Base-by-base conservation (phyloP, 176 grass and related monocot genomes). In the Lolium multiflorum region DNA sequence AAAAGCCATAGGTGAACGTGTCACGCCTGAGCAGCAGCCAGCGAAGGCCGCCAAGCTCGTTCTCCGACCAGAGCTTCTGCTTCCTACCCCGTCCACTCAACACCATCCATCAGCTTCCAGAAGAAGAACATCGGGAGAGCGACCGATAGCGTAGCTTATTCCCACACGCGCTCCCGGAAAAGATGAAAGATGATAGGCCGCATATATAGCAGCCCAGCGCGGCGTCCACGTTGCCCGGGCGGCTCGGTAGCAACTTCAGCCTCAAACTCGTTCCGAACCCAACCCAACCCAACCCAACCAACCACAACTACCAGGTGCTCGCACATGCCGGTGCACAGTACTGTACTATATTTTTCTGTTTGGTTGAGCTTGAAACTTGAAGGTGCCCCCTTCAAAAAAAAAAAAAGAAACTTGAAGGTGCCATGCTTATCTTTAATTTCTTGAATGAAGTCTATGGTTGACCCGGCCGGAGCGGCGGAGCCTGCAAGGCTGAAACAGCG, bases 191-290 rank as follows among this genome's bases (percentile, higher is more conserved):
- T n/a, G 39, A 60, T 16, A 52, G 73, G 73, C 52, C 16, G 39
- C 51, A n/a, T n/a, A n/a, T n/a, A 41, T 12, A 9, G 13, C 14
- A 4, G 4, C 57, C 57, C 77, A 78, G 24, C 28, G 4, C 68
- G 28, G 63, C 73, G 20, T 78, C 70, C 70, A 73, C 70, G 70
- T 72, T 47, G 70, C 68, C 68, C 18, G 4, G 4, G 8, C 39
- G 39, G 41, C 18, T 5, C 3, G 67, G 3, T 1, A 41, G 67
- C 17, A 44, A 67, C 25, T 6, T 43, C 46, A 3, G 59, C 4
- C 12, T 25, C 59, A 59, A 68, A 17, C 38, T 26, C 47, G 22
- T 38, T 47, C 82, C 7, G 11, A 35, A 1, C 31, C 31, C 31
- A 35, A 35, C 3, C 31, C 31, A 35, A 1, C 31, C 31, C 31